Percentiles rank a stretch among this genome's conserved stretches.
Conservation (phyloP, 495 filamentous ascomycete genomes). For the Bacidia gigantensis region DNA sequence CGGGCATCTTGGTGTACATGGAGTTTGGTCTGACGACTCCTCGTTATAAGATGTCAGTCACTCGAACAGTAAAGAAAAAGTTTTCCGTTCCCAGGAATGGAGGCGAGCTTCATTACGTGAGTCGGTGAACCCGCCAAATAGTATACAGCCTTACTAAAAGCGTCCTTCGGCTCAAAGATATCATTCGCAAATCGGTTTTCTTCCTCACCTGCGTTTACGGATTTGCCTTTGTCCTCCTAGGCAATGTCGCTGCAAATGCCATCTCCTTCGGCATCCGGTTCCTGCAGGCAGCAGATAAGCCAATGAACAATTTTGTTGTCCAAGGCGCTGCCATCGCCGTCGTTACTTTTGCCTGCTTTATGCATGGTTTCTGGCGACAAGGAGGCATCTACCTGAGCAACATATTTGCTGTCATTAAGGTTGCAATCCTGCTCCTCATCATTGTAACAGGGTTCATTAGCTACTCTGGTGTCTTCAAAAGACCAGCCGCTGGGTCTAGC, state of each 20-base stretch:
- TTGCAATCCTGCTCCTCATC: slow-evolving; percentile 29
- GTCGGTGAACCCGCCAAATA: slow-evolving; percentile 7
- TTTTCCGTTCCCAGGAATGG: slow-evolving; percentile 31
- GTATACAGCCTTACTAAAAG: no score
- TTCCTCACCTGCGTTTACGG: slow-evolving; percentile 30
- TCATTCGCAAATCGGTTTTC: slow-evolving; percentile 25
- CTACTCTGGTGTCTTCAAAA: slow-evolving; percentile 1
- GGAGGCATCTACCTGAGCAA: slow-evolving; percentile 38
- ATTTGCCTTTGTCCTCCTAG: slow-evolving; percentile 32
- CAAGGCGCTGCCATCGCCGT: slow-evolving; percentile 30
- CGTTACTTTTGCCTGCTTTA: slow-evolving; percentile 27
- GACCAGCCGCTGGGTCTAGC: neutral
- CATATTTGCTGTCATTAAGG: slow-evolving; percentile 34
- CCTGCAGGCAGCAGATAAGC: slow-evolving; percentile 20
- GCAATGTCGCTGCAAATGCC: slow-evolving; percentile 35
- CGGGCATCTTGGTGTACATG: slow-evolving; percentile 26
- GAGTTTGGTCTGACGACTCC: slow-evolving; percentile 33
- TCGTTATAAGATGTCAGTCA: slow-evolving; percentile 20
- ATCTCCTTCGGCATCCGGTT: slow-evolving; percentile 29
- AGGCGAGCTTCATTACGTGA: slow-evolving; percentile 39
- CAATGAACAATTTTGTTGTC: slow-evolving; percentile 14
- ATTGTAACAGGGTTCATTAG: slow-evolving; percentile 25
- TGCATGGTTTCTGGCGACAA: slow-evolving; percentile 32
- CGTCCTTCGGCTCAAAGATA: slow-evolving; percentile 27
- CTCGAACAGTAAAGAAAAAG: slow-evolving; percentile 10